phyloP scores from a whole-genome alignment of 345 rosid species.

The Lepidium sativum region DNA sequence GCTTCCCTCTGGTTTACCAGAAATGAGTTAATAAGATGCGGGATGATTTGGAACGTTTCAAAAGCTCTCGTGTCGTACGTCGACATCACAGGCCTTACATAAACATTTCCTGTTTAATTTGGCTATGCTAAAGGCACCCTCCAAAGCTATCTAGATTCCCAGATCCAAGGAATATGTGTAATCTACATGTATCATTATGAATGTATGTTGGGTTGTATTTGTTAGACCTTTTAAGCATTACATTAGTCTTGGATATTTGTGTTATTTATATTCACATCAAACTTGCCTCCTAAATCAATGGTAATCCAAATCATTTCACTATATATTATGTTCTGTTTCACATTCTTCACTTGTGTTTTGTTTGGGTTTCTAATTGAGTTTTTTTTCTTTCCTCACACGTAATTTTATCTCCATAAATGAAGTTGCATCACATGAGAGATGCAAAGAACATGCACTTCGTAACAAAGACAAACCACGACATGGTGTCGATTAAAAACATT shows the following conservation, averaged over 20 bases:
- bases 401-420: not conserved
- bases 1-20: conserved; percentile 32
- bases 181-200: not conserved
- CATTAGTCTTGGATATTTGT: too few relatives aligned
- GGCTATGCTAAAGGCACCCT: not conserved
- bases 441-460: not conserved
- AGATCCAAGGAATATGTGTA: not conserved
- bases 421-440: not conserved
- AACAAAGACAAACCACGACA: conserved; percentile 1
- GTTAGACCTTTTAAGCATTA: not conserved
- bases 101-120: not conserved
- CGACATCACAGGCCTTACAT: conserved; percentile 4
- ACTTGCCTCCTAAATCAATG: conserved; percentile 86
- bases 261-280: conserved; percentile 82
- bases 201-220: not conserved
- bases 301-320: conserved; percentile 20
- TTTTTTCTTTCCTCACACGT: too few relatives aligned
- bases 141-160: not conserved
- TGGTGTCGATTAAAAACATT: not conserved
- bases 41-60: conserved; percentile 15
- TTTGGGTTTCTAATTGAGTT: not conserved
- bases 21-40: conserved; percentile 23
- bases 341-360: not conserved
- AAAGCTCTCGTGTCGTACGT: not conserved
- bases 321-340: not conserved